A percentile compares a stretch with the other conserved stretches of the same genome.
phyloP scores from a whole-genome alignment of 228 moss, liverwort and hornwort species.

The Sphagnum fallax region DNA sequence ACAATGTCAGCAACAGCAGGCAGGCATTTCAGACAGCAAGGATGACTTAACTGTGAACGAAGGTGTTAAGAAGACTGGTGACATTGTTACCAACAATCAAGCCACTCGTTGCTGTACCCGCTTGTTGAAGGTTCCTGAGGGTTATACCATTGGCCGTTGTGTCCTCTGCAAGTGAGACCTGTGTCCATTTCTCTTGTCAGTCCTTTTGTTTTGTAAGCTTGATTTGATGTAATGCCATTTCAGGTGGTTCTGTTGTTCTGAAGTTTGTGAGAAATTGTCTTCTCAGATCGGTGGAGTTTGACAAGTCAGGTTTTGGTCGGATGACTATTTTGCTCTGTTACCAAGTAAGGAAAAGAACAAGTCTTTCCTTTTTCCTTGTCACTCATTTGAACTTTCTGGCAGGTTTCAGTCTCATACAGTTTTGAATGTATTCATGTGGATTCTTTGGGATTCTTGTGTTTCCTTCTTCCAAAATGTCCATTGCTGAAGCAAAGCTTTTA shows the following conservation, averaged over 20 bases:
- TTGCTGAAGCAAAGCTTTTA: too few relatives aligned
- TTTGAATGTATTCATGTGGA: too few relatives aligned
- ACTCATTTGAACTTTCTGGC: too few relatives aligned
- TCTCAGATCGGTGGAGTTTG: constrained; percentile 83
- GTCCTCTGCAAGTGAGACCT: constrained; percentile 83
- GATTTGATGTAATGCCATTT: too few relatives aligned
- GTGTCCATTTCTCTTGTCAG: too few relatives aligned
- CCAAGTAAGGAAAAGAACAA: constrained; percentile 47
- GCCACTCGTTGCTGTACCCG: constrained; percentile 69
- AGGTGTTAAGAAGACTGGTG: constrained; percentile 40
- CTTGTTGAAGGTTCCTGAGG: constrained; percentile 68
- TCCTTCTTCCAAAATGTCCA: too few relatives aligned
- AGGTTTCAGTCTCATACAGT: too few relatives aligned
- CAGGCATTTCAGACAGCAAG: constrained; percentile 36
- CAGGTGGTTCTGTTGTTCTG: too few relatives aligned
- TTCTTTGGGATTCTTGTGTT: too few relatives aligned
- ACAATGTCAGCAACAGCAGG: constrained; percentile 64
- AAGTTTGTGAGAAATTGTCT: too few relatives aligned
- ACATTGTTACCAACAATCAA: constrained; percentile 45
- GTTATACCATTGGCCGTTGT: constrained; percentile 66
- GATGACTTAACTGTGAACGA: constrained; percentile 50
- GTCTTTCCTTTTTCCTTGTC: too few relatives aligned
- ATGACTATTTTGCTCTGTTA: constrained; percentile 95
- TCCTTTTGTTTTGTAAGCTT: too few relatives aligned
- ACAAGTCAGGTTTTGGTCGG: constrained; percentile 81